Conservation (phyloP, 148 eudicot genomes). For the Chenopodium quinoa region DNA sequence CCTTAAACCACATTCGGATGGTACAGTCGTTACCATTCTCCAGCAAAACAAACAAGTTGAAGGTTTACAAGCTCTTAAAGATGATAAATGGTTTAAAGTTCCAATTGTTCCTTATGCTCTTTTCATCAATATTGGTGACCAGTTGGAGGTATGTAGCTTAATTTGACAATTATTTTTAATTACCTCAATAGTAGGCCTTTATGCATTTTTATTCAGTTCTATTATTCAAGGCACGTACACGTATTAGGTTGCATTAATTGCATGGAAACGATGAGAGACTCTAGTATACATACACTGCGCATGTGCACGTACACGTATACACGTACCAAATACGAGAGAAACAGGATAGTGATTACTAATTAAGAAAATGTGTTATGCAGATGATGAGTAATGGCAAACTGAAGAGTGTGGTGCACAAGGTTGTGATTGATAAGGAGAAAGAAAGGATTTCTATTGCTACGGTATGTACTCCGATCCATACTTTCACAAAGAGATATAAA, state of each 20-base stretch:
- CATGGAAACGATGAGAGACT: no score
- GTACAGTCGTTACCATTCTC: slow-evolving; percentile 35
- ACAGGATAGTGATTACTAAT: no score
- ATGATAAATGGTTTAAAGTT: slow-evolving; percentile 43
- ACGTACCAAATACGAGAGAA: no score
- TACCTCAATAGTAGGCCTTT: no score
- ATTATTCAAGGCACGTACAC: no score
- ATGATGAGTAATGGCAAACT: slow-evolving; percentile 42
- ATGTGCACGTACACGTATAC: no score
- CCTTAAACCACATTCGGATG: slow-evolving; percentile 48
- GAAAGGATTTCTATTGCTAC: slow-evolving; percentile 36
- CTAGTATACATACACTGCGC: no score
- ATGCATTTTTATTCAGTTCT: no score
- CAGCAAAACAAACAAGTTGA: slow-evolving; percentile 46
- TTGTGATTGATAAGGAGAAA: slow-evolving; percentile 23
- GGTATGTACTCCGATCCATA: slow-evolving; percentile 10
- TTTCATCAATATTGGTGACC: slow-evolving; percentile 43
- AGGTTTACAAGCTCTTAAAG: slow-evolving; percentile 48
- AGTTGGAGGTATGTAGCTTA: slow-evolving; percentile 15
- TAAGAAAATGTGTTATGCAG: slow-evolving; percentile 18
- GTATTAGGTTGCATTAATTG: no score
- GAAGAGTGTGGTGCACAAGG: slow-evolving; percentile 44
- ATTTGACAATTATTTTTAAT: not conserved
- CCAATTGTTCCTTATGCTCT: slow-evolving; percentile 40
- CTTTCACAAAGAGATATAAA: slow-evolving; percentile 23